A percentile compares a stretch with the other conserved stretches of the same genome.
phyloP scores from a whole-genome alignment of 345 rosid genomes.

The Eucalyptus caleyi region DNA sequence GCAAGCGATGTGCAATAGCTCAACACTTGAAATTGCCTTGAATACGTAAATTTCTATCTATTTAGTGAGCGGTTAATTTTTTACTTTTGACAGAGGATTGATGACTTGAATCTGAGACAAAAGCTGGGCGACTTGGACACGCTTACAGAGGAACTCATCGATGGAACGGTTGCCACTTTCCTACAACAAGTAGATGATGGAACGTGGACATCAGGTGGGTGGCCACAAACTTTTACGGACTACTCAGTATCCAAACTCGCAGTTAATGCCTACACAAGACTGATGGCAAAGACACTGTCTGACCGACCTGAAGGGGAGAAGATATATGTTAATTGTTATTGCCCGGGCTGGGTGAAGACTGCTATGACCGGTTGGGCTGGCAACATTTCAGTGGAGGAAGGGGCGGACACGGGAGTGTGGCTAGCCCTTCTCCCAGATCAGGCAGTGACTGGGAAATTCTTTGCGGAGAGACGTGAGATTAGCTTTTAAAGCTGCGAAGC shows the following conservation, averaged over 20 bases:
- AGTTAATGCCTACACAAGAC: conserved; percentile 65
- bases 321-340: conserved; percentile 74
- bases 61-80: not conserved
- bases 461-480: conserved; percentile 88
- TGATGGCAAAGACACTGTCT: conserved; percentile 43
- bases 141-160: conserved; percentile 59
- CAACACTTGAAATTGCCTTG: not conserved
- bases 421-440: conserved; percentile 75
- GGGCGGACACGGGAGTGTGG: conserved; percentile 96
- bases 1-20: not conserved
- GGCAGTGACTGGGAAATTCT: conserved; percentile 71
- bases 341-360: conserved; percentile 99
- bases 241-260: conserved; percentile 87
- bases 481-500: conserved; percentile 24
- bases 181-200: conserved; percentile 69
- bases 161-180: conserved; percentile 44
- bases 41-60: not conserved
- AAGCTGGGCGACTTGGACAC: conserved; percentile 40
- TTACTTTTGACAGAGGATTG: conserved; percentile 44
- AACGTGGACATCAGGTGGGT: conserved; percentile 73
- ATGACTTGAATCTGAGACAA: conserved; percentile 40
- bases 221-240: conserved; percentile 82
- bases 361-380: conserved; percentile 97
- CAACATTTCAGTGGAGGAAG: conserved; percentile 62
- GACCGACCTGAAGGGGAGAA: conserved; percentile 67